A percentile compares a stretch with the other conserved stretches of the same genome.
These are phyloP conservation scores for Chernovozyma aurita DNA, from an alignment of 1,139 yeast species.

Conservation along the genomic window DNA sequence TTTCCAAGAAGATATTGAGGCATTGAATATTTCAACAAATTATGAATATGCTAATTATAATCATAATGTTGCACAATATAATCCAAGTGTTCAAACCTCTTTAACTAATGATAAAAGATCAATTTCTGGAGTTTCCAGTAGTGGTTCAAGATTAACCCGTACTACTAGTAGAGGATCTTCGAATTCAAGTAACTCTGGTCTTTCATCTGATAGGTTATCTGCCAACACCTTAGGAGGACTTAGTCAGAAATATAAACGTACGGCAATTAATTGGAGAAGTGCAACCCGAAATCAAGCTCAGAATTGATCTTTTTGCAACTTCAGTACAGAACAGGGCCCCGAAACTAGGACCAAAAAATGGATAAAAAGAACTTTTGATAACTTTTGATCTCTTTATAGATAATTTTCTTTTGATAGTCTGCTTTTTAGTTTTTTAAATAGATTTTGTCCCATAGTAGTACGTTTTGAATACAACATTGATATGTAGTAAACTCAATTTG, in stretches of 20 bases:
- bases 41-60: constrained; percentile 25
- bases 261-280: constrained; percentile 47
- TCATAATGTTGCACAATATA: constrained; percentile 17
- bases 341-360: no score
- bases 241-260: constrained; percentile 32
- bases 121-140: constrained; percentile 9
- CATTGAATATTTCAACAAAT: constrained; percentile 32
- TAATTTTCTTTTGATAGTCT: no score
- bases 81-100: constrained; percentile 10
- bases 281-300: constrained; percentile 8
- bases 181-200: constrained; percentile 26
- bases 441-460: no score
- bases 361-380: no score
- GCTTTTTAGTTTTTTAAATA: no score
- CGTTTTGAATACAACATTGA: no score
- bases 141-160: constrained; percentile 25
- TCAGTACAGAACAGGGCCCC: no score
- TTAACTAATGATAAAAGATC: constrained; percentile 17
- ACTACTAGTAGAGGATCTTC: constrained; percentile 29
- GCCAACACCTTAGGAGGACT: constrained; percentile 5
- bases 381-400: no score
- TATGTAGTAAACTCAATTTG: no score
- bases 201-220: constrained; percentile 18
- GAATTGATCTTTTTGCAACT: background rate
- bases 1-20: constrained; percentile 60